phyloP scores from a whole-genome alignment of 129 eudicot genomes.

The Cynara cardunculus region DNA sequence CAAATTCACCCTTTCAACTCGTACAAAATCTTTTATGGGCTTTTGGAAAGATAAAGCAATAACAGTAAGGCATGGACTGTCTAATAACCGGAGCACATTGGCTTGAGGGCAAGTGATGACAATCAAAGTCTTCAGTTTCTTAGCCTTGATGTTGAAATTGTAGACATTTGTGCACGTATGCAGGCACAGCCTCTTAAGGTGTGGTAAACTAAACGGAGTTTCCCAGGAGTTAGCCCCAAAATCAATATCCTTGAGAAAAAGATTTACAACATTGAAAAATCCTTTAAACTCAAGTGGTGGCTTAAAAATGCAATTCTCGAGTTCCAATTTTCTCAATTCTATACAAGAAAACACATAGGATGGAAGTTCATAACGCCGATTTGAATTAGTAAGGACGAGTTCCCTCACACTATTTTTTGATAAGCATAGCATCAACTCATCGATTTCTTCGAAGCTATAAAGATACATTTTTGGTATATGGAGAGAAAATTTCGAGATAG shows the following conservation, averaged over 20 bases:
- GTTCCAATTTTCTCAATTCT: not conserved
- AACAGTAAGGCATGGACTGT: not conserved
- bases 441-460: not conserved
- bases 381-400: not conserved
- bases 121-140: not conserved
- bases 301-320: not conserved
- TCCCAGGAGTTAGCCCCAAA: conserved; percentile 4
- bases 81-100: not conserved
- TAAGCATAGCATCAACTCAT: conserved; percentile 15
- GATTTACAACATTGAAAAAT: not conserved
- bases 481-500: conserved; percentile 12
- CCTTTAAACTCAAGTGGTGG: not conserved
- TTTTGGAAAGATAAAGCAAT: not conserved
- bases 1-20: not conserved
- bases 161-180: not conserved
- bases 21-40: not conserved
- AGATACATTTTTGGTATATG: conserved; percentile 7
- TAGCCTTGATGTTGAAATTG: not conserved
- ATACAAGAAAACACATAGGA: not conserved
- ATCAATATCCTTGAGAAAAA: conserved; percentile 7
- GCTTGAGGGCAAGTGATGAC: not conserved
- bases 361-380: not conserved
- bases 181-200: not conserved
- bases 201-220: not conserved
- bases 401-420: conserved; percentile 21